A percentile compares a stretch with the other conserved stretches of the same genome.
Evolutionary conservation across 2,329 filamentous ascomycete genomes (phyloP).

Genomic region (Talaromyces sp.): DNA sequence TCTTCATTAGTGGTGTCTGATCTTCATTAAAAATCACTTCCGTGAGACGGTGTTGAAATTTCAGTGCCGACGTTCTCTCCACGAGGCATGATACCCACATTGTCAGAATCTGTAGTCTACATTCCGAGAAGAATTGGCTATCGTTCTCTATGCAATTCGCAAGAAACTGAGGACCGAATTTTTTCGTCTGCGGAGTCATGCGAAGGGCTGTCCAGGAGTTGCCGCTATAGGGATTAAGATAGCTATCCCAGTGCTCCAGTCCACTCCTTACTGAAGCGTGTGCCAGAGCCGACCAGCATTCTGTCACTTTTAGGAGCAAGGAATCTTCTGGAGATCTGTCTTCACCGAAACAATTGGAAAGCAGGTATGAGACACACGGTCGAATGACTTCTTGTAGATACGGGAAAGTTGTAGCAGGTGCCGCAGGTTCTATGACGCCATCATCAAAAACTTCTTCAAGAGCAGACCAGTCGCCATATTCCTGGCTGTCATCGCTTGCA

Average conservation of each 20-base stretch:
- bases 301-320: conserved; percentile 52
- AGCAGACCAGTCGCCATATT: conserved; percentile 60
- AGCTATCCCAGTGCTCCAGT: conserved; percentile 55
- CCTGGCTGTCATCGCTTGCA: conserved; percentile 61
- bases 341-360: conserved; percentile 63
- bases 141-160: conserved; percentile 47
- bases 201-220: conserved; percentile 51
- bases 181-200: conserved; percentile 48
- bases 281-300: conserved; percentile 56
- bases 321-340: conserved; percentile 56
- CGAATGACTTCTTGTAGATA: conserved; percentile 47
- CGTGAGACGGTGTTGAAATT: conserved; percentile 60
- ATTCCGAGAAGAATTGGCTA: conserved; percentile 42
- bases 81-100: conserved; percentile 57
- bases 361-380: conserved; percentile 52
- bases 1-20: conserved; percentile 52
- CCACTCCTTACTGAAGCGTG: conserved; percentile 47
- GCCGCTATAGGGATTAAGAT: conserved; percentile 54
- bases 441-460: conserved; percentile 49
- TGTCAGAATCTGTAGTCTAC: conserved; percentile 51
- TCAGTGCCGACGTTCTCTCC: conserved; percentile 60
- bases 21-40: conserved; percentile 53
- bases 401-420: conserved; percentile 29
- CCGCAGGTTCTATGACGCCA: conserved; percentile 31
- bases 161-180: conserved; percentile 49